phyloP scores from a whole-genome alignment of 176 grass and related monocot genomes.

The Hordeum marinum region DNA sequence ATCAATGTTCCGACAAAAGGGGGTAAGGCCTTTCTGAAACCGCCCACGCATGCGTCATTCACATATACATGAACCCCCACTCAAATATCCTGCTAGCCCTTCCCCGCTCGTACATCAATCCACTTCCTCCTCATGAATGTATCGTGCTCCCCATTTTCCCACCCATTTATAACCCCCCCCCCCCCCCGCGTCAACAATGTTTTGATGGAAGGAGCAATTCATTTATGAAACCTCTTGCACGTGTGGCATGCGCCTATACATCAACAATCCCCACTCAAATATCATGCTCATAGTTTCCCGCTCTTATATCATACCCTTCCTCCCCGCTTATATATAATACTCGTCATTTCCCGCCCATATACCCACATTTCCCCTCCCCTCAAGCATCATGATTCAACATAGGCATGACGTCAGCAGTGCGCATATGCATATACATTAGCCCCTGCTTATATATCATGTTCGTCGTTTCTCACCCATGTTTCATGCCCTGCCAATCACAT shows the following conservation, averaged over 20 bases:
- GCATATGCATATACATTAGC: not conserved
- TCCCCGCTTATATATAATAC: not conserved
- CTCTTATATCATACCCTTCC: not conserved
- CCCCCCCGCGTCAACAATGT: not conserved
- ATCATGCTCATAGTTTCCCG: not conserved
- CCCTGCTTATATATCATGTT: not conserved
- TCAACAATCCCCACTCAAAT: not conserved
- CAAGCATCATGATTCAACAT: not conserved
- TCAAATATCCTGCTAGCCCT: no score
- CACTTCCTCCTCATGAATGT: not conserved
- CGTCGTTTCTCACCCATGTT: not conserved
- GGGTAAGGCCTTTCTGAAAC: not conserved
- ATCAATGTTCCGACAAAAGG: not conserved
- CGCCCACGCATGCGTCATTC: no score
- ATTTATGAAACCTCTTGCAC: not conserved
- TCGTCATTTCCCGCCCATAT: not conserved
- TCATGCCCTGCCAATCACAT: not conserved
- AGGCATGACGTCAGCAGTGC: no score
- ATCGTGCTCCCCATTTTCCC: not conserved
- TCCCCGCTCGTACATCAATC: no score
- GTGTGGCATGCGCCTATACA: not conserved
- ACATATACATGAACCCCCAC: no score
- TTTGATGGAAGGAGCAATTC: not conserved
- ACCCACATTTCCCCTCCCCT: not conserved
- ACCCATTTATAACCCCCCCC: not conserved